phyloP scores from a whole-genome alignment of 345 rosid species.

The Linum tenue region DNA sequence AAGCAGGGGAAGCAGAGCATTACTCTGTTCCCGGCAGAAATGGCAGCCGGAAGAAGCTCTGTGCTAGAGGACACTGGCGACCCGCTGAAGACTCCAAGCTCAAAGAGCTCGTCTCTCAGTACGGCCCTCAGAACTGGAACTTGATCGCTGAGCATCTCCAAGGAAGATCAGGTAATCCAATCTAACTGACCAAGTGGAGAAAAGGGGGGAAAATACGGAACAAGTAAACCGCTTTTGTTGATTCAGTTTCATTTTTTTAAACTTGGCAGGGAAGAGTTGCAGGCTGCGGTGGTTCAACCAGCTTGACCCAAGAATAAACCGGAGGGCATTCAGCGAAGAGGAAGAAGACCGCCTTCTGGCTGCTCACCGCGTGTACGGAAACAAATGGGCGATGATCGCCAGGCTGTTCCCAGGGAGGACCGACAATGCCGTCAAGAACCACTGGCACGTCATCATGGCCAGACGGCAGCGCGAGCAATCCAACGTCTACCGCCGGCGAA shows the following conservation, averaged over 20 bases:
- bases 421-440: constrained; percentile 92
- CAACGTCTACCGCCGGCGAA: constrained; percentile 36
- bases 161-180: constrained; percentile 74
- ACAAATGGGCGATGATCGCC: constrained; percentile 90
- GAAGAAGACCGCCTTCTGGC: constrained; percentile 70
- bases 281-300: constrained; percentile 95
- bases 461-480: constrained; percentile 71
- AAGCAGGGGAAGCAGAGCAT: constrained; percentile 19
- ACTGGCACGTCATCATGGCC: constrained; percentile 96
- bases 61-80: constrained; percentile 88
- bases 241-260: background rate
- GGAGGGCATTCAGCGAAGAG: constrained; percentile 63
- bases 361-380: constrained; percentile 69
- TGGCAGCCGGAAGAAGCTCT: constrained; percentile 33
- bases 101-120: constrained; percentile 60
- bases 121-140: constrained; percentile 97
- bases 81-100: constrained; percentile 84
- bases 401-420: constrained; percentile 81
- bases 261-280: constrained; percentile 75
- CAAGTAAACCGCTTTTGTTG: background rate
- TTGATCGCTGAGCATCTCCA: constrained; percentile 69
- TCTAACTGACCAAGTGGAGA: background rate
- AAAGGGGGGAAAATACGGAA: background rate
- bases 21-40: constrained; percentile 17
- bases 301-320: constrained; percentile 80